Evolutionary conservation across 2,329 filamentous ascomycete genomes (phyloP), one percentile per base, ranked within the genome.

Genomic region (Lachnellula hyalina): DNA sequence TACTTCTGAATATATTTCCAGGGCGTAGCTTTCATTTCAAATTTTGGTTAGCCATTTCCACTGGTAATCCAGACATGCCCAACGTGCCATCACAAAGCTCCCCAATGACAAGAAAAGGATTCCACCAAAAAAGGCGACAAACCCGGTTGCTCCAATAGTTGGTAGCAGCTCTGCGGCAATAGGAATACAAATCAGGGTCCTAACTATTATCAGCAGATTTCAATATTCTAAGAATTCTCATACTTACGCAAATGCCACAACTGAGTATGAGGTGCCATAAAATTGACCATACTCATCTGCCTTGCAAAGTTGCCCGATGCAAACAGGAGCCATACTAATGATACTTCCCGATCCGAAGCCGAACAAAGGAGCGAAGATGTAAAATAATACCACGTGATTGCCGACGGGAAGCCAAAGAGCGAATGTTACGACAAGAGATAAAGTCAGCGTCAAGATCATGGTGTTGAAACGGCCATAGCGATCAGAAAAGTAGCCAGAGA

Each of bases 231-330:
- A 28, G 6, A 17, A 25, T 36, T 25, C 14, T 32, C 5, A 32
- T n/a, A 65, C 66, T 60, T 54, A 68, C 65, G 65, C 63, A 58
- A 68, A 63, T n/a, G 63, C 58, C 23, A 68, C 67, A 4, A 65
- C 48, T 4, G 54, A 56, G 51, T 68, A 67, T 12, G 53, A 58
- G 17, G 65, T 68, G 2, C 65, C 67, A 56, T 65, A 68, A 35
- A 54, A 68, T 17, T 63, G 59, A 0, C 63, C 67, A 58, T 67
- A 68, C 48, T 67, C 52, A 53, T 63, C 61, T 2, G 63, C 63
- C 14, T 62, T 61, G 51, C 67, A 68, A 5, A 68, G 54, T 38
- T 65, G 61, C 0, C 65, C 65, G 3, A 68, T 50, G 50, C 65
- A 68, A 0, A 68, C 64, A 0, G 67, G 65, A 2, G 64, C 63